A percentile compares a stretch with the other conserved stretches of the same genome.
phyloP scores from a whole-genome alignment of 1,139 yeast species.

The Suhomyces chickasaworum region DNA sequence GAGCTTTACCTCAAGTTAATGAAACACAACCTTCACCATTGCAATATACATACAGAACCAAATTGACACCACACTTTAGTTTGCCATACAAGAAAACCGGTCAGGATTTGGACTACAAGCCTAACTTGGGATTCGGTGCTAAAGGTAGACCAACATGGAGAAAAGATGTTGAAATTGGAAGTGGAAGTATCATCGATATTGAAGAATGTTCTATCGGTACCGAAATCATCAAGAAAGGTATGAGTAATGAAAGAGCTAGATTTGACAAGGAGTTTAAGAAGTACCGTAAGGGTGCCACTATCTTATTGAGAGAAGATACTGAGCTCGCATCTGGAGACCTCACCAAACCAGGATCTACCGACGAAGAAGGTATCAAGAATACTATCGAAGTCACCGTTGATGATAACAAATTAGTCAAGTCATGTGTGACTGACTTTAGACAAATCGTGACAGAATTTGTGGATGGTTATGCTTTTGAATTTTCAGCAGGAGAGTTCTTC shows the following conservation, averaged over 20 bases:
- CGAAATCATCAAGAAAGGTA: slow-evolving; percentile 67
- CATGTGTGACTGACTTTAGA: slow-evolving; percentile 70
- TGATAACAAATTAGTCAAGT: slow-evolving; percentile 36
- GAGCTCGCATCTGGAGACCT: slow-evolving; percentile 27
- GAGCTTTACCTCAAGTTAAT: slow-evolving; percentile 56
- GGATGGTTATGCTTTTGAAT: slow-evolving; percentile 73
- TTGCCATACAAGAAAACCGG: slow-evolving; percentile 58
- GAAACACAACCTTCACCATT: slow-evolving; percentile 80
- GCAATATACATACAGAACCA: slow-evolving; percentile 79
- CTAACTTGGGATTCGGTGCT: slow-evolving; percentile 87
- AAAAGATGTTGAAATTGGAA: slow-evolving; percentile 40
- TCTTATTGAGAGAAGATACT: slow-evolving; percentile 79
- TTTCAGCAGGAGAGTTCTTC: slow-evolving; percentile 92
- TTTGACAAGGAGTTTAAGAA: slow-evolving; percentile 52
- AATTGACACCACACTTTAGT: slow-evolving; percentile 94
- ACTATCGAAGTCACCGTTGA: slow-evolving; percentile 25
- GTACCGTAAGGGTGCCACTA: slow-evolving; percentile 84
- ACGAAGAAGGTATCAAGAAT: slow-evolving; percentile 36
- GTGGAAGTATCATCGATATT: slow-evolving; percentile 67
- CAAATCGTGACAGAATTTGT: slow-evolving; percentile 81
- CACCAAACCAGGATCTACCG: slow-evolving; percentile 45
- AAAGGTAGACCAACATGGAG: slow-evolving; percentile 79
- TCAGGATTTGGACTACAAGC: slow-evolving; percentile 44
- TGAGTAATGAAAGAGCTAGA: slow-evolving; percentile 65
- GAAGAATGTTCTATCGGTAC: slow-evolving; percentile 96